These are phyloP conservation scores for Komagataella phaffii DNA, from an alignment of 805 yeast species.

Conservation along the genomic window DNA sequence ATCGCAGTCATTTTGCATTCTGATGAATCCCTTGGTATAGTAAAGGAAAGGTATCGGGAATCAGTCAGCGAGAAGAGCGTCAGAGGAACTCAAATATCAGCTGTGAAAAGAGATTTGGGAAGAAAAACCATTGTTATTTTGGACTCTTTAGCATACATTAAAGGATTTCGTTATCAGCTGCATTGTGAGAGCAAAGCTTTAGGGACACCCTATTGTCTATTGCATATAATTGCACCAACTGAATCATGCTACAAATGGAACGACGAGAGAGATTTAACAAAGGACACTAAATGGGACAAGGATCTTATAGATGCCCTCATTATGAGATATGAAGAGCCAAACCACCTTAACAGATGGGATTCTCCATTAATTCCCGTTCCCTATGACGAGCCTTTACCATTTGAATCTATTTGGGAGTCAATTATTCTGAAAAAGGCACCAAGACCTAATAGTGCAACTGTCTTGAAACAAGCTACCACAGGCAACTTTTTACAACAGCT, in stretches of 20 bases:
- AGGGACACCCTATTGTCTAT: slow-evolving; percentile 69
- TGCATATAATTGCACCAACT: slow-evolving; percentile 63
- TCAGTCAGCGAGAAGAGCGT: slow-evolving; percentile 69
- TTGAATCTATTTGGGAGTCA: slow-evolving; percentile 56
- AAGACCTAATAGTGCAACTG: slow-evolving; percentile 76
- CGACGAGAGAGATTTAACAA: slow-evolving; percentile 9
- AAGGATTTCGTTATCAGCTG: slow-evolving; percentile 89
- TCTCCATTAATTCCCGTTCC: slow-evolving; percentile 73
- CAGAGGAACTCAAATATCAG: slow-evolving; percentile 77
- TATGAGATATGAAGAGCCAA: slow-evolving; percentile 91
- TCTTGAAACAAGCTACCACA: slow-evolving; percentile 67
- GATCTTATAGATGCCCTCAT: slow-evolving; percentile 48
- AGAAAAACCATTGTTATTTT: slow-evolving; percentile 63
- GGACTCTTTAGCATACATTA: slow-evolving; percentile 81
- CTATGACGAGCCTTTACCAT: slow-evolving; percentile 38
- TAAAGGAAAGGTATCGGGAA: slow-evolving; percentile 54
- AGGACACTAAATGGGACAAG: slow-evolving; percentile 39
- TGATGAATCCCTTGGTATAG: slow-evolving; percentile 68
- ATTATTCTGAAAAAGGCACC: slow-evolving; percentile 48
- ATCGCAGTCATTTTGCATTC: slow-evolving; percentile 54
- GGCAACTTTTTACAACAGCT: slow-evolving; percentile 66
- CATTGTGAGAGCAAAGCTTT: slow-evolving; percentile 86
- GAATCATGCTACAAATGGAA: slow-evolving; percentile 58
- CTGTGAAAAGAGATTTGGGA: slow-evolving; percentile 71
- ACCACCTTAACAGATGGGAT: slow-evolving; percentile 81